A percentile compares a stretch with the other conserved stretches of the same genome.
Conservation (phyloP, 106 monocot species). For the Dendrobium officinale region DNA sequence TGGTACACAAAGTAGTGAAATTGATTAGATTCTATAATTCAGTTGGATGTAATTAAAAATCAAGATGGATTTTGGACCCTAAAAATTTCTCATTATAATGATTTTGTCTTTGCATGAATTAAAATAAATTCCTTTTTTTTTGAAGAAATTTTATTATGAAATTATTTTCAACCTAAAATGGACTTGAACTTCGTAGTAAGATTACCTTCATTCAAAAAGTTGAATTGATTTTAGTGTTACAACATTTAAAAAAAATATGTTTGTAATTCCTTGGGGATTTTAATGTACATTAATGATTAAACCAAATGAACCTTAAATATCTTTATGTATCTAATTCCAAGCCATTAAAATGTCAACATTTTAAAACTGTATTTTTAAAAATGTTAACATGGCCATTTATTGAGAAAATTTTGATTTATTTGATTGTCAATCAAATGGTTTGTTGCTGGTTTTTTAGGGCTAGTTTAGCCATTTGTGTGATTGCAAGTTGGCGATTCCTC, state of each 20-base stretch:
- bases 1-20: no score
- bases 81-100: background rate
- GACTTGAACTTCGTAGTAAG: background rate
- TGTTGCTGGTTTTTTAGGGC: no score
- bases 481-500: no score
- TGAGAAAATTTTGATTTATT: no score
- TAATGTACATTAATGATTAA: background rate
- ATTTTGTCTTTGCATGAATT: background rate
- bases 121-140: background rate
- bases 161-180: background rate
- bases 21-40: background rate
- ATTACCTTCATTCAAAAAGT: background rate
- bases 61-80: background rate
- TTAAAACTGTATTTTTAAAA: background rate
- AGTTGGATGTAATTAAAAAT: background rate
- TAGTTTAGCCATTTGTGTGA: no score
- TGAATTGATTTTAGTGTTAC: background rate
- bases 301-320: background rate
- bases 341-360: background rate
- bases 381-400: background rate
- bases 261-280: background rate
- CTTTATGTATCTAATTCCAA: background rate
- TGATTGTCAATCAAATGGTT: background rate
- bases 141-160: background rate
- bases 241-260: background rate